Conservation (phyloP, 176 grass and related monocot species). For the Oryza coarctata region DNA sequence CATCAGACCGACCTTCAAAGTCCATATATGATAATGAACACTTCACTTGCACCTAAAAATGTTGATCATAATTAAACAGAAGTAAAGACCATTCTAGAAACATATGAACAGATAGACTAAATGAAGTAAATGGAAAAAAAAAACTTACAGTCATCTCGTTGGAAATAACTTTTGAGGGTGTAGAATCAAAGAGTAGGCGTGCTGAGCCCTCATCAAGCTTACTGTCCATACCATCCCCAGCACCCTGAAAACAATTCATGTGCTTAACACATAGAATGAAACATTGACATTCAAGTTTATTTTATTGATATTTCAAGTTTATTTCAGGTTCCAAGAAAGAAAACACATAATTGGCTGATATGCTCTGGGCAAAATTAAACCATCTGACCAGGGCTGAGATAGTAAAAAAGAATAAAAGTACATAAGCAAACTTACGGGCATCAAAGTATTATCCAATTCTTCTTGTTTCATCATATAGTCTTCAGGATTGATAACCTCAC, state of each 20-base stretch:
- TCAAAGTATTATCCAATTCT: constrained; percentile 61
- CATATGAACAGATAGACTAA: not conserved
- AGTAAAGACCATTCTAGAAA: constrained; percentile 5
- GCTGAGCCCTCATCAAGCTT: constrained; percentile 89
- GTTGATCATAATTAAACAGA: constrained; percentile 2
- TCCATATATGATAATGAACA: constrained; percentile 92
- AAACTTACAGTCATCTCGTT: constrained; percentile 81
- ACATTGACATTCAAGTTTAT: not conserved
- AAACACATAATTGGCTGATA: not conserved
- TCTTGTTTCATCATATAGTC: constrained; percentile 92
- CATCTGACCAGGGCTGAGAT: not conserved
- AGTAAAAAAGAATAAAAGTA: not conserved
- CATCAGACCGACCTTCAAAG: constrained; percentile 98
- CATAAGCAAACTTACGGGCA: constrained; percentile 71
- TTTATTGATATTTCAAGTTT: constrained; percentile 2
- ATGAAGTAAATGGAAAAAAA: constrained; percentile 18
- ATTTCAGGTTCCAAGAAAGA: constrained; percentile 26
- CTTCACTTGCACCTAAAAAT: constrained; percentile 90
- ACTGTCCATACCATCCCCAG: constrained; percentile 74
- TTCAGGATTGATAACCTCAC: constrained; percentile 98
- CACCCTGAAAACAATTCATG: constrained; percentile 55
- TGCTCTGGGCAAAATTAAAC: not conserved
- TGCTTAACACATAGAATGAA: constrained; percentile 15
- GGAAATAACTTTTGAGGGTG: constrained; percentile 89
- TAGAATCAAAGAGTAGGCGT: constrained; percentile 76